Evolutionary conservation across 2,329 filamentous ascomycete species (phyloP).

Genomic region (Colletotrichum spinosum): DNA sequence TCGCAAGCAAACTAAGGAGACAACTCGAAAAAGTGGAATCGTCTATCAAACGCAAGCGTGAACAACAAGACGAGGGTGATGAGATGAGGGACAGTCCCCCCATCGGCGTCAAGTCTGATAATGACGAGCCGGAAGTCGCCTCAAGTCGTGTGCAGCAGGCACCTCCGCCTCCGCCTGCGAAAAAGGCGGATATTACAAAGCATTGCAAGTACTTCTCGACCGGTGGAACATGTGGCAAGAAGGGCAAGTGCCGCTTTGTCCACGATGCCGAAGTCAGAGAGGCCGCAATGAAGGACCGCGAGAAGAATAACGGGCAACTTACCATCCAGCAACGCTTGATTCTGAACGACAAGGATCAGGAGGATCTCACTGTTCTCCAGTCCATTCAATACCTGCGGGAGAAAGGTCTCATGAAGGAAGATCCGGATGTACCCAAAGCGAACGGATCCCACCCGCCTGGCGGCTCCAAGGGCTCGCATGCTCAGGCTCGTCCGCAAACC

Average conservation of each 20-base stretch:
- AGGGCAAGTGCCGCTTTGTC: constrained; percentile 80
- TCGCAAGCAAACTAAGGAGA: constrained; percentile 72
- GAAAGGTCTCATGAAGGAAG: constrained; percentile 63
- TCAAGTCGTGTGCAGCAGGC: constrained; percentile 59
- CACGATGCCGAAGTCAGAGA: constrained; percentile 74
- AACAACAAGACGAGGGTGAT: constrained; percentile 75
- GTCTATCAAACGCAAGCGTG: constrained; percentile 75
- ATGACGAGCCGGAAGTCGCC: constrained; percentile 69
- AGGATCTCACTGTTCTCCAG: constrained; percentile 74
- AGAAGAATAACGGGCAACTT: constrained; percentile 73
- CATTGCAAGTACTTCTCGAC: constrained; percentile 80
- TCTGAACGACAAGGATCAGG: constrained; percentile 76
- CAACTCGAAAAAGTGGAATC: constrained; percentile 78
- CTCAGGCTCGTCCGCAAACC: constrained; percentile 19
- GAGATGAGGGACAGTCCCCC: constrained; percentile 68
- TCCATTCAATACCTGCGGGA: constrained; percentile 74
- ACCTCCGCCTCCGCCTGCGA: constrained; percentile 57
- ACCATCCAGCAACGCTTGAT: constrained; percentile 74
- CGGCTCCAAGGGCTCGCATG: constrained; percentile 6
- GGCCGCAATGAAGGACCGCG: constrained; percentile 72
- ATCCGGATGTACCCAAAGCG: constrained; percentile 39
- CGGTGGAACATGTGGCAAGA: constrained; percentile 76
- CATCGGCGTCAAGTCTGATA: constrained; percentile 63
- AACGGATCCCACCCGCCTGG: constrained; percentile 33
- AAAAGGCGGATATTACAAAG: constrained; percentile 71